These are phyloP conservation scores for Alternaria dauci DNA, from an alignment of 2,329 filamentous ascomycete genomes.

Conservation along the genomic window DNA sequence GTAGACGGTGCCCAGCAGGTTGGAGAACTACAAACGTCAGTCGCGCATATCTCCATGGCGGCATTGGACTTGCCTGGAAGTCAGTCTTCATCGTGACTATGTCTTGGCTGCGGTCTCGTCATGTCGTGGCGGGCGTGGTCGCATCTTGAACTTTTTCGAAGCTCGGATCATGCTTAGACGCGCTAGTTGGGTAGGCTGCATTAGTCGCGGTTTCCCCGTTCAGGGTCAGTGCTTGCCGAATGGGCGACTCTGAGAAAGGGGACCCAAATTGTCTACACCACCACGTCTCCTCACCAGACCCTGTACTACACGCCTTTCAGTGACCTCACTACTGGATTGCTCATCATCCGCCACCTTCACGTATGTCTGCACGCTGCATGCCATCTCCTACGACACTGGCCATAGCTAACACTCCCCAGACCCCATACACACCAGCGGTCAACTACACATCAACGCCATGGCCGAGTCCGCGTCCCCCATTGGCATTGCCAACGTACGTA, in stretches of 20 bases:
- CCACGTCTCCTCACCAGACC: conserved; percentile 29
- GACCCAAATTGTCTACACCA: conserved; percentile 47
- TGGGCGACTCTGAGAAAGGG: conserved; percentile 51
- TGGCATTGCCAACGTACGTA: conserved; percentile 76
- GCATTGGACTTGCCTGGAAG: conserved; percentile 75
- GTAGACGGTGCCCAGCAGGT: conserved; percentile 97
- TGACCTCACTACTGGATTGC: conserved; percentile 9
- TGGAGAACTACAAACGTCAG: conserved; percentile 82
- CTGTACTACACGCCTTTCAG: conserved; percentile 17
- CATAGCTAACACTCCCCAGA: conserved; percentile 34
- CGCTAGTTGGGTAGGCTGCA: conserved; percentile 27
- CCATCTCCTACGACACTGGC: not conserved
- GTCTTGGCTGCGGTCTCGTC: conserved; percentile 12
- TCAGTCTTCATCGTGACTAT: conserved; percentile 87
- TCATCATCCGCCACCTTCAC: not conserved
- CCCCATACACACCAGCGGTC: conserved; percentile 27
- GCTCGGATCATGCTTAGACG: conserved; percentile 17
- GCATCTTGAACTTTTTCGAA: conserved; percentile 47
- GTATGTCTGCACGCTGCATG: conserved; percentile 9
- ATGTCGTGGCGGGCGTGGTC: conserved; percentile 33
- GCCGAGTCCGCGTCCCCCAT: conserved; percentile 72
- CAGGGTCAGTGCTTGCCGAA: conserved; percentile 51
- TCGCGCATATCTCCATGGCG: not conserved
- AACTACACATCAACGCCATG: conserved; percentile 55
- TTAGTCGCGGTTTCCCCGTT: conserved; percentile 47